phyloP scores from a whole-genome alignment of 495 filamentous ascomycete genomes.

The Penicillium nucicola region DNA sequence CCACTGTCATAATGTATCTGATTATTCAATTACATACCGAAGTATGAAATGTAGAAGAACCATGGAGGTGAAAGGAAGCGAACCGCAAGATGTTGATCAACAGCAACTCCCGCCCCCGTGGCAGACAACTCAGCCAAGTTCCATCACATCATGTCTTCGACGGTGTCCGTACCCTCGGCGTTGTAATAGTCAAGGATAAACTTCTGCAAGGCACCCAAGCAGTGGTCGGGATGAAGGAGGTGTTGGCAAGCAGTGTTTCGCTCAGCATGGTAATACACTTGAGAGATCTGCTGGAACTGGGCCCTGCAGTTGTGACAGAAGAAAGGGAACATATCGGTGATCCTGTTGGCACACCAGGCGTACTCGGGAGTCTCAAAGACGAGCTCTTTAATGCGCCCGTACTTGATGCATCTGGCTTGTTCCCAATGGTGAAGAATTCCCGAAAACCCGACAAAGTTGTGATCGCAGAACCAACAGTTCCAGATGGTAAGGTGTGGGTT shows the following conservation, averaged over 20 bases:
- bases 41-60: too few relatives aligned
- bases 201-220: neutral
- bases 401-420: neutral
- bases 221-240: neutral
- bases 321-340: neutral
- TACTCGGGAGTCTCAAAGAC: neutral
- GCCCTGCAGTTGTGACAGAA: neutral
- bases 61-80: too few relatives aligned
- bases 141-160: neutral
- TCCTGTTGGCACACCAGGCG: neutral
- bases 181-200: slow-evolving; percentile 4
- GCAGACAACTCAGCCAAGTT: neutral
- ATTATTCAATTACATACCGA: too few relatives aligned
- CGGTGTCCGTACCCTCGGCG: neutral
- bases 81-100: too few relatives aligned
- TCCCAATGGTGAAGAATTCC: neutral
- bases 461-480: slow-evolving; percentile 4
- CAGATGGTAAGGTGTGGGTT: neutral
- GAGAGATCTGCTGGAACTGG: neutral
- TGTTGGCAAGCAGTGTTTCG: neutral
- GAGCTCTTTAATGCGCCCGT: neutral
- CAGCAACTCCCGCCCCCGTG: too few relatives aligned
- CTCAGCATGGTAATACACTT: neutral
- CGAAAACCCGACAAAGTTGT: neutral
- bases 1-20: too few relatives aligned